A percentile compares a stretch with the other conserved stretches of the same genome.
Evolutionary conservation across 2,329 filamentous ascomycete species (phyloP).

Genomic region (Fusarium tuaranense): DNA sequence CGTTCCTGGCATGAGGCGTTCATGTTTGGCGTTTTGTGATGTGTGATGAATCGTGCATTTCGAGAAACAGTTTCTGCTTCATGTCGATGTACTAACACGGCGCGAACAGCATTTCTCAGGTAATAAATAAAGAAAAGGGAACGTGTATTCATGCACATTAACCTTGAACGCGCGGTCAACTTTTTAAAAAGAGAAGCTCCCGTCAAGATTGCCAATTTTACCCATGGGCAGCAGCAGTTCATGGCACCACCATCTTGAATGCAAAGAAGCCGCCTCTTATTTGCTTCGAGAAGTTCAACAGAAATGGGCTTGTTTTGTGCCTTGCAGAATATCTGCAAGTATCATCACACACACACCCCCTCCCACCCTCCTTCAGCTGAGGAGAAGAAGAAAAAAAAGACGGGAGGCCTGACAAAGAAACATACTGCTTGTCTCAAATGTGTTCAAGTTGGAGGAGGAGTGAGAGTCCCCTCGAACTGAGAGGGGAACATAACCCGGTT

Average conservation of each 20-base stretch:
- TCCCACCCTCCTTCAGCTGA: neutral
- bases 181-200: neutral
- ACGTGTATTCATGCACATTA: neutral
- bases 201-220: neutral
- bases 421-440: neutral
- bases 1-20: neutral
- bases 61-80: neutral
- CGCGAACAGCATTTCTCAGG: neutral
- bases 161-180: neutral
- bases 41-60: neutral
- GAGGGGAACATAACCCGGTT: neutral
- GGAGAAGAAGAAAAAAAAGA: neutral
- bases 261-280: neutral
- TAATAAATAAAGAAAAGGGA: neutral
- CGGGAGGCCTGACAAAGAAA: neutral
- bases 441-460: too few relatives aligned
- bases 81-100: neutral
- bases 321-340: constrained; percentile 14
- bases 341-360: too few relatives aligned
- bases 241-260: neutral
- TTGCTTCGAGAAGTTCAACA: neutral
- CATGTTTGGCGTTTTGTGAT: neutral
- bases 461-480: too few relatives aligned
- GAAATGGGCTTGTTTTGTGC: neutral
- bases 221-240: neutral